Base-by-base conservation (phyloP, 176 grass and related monocot species). In the Carex myosuroides region DNA sequence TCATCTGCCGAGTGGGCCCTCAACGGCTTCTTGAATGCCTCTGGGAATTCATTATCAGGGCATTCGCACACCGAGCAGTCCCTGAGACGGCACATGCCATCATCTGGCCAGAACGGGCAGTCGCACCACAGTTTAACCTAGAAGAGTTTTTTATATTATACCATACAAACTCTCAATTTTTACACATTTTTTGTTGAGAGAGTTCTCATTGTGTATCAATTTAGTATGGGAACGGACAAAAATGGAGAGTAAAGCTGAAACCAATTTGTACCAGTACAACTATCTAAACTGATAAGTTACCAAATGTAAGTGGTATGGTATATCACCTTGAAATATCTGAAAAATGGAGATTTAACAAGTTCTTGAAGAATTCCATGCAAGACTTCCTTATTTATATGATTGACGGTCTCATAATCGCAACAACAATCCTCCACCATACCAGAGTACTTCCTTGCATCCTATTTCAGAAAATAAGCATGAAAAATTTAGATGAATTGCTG, bases 101-200 rank as follows among this genome's bases (percentile, higher is more conserved):
- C 96, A 83, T 96, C 96, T 74, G 93, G 93, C 91, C 96, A 99
- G 69, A 99, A 95, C 66, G 91, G 93, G 72, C 96, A 99, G 84
- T 95, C 90, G 85, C 96, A 99, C 96, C 93, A 94, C 79, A 99
- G 80, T 86, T 99, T 99, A 86, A 90, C 93, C 96, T 96, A 84
- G 48, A 53, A 89, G 84, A 46, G 17, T 3, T 37, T 37, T 4
- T 37, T 37, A 37, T 33, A 53, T 80, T 54, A 29, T 65, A 80
- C 14, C 50, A 32, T 33, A 18, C 6, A 3, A 18, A 26, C 24
- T 32, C 6, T 78, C 48, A 57, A 0, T 50, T 13, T 67, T 37
- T 33, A 14, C 24, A 75, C 3, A 75, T 14, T 18, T 37, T 2
- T 1, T 35, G 29, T 6, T 13, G 24, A 67, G 16, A 35, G 30